Base-by-base conservation (phyloP, 495 filamentous ascomycete genomes). In the Xylaria castorea region DNA sequence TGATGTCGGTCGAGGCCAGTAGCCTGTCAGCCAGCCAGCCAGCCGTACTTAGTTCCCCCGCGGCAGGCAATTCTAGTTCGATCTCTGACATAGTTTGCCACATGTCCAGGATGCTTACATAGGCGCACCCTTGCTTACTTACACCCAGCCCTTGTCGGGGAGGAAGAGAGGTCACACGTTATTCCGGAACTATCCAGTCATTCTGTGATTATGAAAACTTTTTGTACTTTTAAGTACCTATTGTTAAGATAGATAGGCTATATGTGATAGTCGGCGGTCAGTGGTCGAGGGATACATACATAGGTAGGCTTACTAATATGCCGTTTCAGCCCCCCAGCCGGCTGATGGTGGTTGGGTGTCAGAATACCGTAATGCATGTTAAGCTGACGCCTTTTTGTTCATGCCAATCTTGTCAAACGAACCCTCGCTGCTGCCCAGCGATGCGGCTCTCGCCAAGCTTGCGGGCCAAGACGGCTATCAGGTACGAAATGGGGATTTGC, bases 401-500 rank as follows among this genome's bases (percentile, higher is more conserved):
- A 55, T 42, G 48, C 50, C 58, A 6, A n/a, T 57, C 34, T 57
- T 36, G n/a, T 44, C 11, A 36, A 38, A 12, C 38, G 38, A 42
- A 53, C 30, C 16, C 44, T 34, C 60, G 57, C 38, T 50, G 25
- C 27, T 57, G 69, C 69, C 69, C 60, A 71, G 69, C 46, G 32
- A 71, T 71, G 69, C 69, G 69, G 69, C 69, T 71, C 69, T 25
- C 46, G 69, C 69, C 69, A 71, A 71, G 69, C 69, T 46, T 25
- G 25, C 6, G 2, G 34, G 69, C 69, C 69, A 71, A 71, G 69
- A 71, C 34, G 66, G 66, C 48, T 36, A 68, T 68, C 66, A 68
- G 66, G 66, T 36, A 68, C 66, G 30, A 9, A 7, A 55, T 55
- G 66, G 34, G 5, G 34, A 55, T 40, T 57, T 42, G 18, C 66